phyloP scores from a whole-genome alignment of 83 land plant genomes.

The Larix sibirica region DNA sequence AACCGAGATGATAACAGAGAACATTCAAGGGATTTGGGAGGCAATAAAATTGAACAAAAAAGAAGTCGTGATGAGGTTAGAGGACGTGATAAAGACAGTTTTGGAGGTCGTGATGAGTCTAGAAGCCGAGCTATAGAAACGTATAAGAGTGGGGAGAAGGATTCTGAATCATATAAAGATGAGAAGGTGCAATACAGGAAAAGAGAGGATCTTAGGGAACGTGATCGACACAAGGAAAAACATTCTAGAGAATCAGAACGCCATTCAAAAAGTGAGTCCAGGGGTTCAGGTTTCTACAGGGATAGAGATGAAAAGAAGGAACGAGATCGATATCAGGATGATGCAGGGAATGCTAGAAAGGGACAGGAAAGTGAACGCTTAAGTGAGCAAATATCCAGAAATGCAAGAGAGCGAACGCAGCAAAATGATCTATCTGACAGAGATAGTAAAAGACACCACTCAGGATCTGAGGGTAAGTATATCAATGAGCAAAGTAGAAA shows the following conservation, averaged over 20 bases:
- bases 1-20: slow-evolving; percentile 37
- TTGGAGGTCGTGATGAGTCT: slow-evolving; percentile 4
- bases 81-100: slow-evolving; percentile 19
- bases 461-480: neutral
- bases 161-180: slow-evolving; percentile 21
- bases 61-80: slow-evolving; percentile 23
- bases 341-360: slow-evolving; percentile 2
- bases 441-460: neutral
- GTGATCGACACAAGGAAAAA: slow-evolving; percentile 20
- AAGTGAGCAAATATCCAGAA: slow-evolving; percentile 1
- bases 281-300: neutral
- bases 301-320: slow-evolving; percentile 19
- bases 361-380: slow-evolving; percentile 4
- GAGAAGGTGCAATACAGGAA: slow-evolving; percentile 29
- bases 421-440: neutral
- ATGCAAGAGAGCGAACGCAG: neutral
- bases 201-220: slow-evolving; percentile 19
- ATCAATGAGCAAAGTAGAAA: neutral
- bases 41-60: slow-evolving; percentile 17
- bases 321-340: slow-evolving; percentile 8
- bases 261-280: slow-evolving; percentile 7
- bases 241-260: slow-evolving; percentile 18
- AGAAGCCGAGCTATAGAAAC: slow-evolving; percentile 13
- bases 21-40: slow-evolving; percentile 19
- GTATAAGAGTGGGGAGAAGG: slow-evolving; percentile 21